Evolutionary conservation across 2,329 filamentous ascomycete genomes (phyloP).

Genomic region (Tolypocladium tropicale): DNA sequence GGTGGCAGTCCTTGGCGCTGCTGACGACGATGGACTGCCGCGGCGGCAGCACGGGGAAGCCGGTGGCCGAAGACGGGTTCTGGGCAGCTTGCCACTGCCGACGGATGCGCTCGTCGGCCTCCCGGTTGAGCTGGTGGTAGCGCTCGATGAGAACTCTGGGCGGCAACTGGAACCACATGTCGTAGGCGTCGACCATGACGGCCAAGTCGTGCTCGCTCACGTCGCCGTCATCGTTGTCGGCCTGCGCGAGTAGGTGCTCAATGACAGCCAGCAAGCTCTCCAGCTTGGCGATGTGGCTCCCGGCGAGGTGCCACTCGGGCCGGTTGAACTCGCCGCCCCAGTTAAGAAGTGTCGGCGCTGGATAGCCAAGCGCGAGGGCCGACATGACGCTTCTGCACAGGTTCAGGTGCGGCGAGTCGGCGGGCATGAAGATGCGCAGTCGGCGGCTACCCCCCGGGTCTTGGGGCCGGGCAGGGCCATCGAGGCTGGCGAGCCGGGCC

Average conservation of each 20-base stretch:
- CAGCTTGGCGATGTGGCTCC: neutral
- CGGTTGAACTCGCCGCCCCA: conserved; percentile 26
- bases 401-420: neutral
- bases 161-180: neutral
- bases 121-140: neutral
- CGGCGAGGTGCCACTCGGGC: neutral
- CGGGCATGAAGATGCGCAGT: neutral
- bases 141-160: neutral
- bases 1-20: neutral
- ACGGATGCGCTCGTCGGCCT: neutral
- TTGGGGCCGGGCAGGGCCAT: no score
- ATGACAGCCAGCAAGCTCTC: neutral
- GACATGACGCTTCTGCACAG: conserved; percentile 20
- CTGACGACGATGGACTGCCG: neutral
- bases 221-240: neutral
- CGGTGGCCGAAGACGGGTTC: no score
- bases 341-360: conserved; percentile 24
- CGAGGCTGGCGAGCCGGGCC: no score
- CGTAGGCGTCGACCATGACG: neutral
- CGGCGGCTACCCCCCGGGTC: no score
- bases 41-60: neutral
- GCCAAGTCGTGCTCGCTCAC: neutral
- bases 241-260: neutral
- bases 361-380: conserved; percentile 26
- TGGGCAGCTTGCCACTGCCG: neutral